These are phyloP conservation scores for Termitomyces sp. DNA, from an alignment of 768 basidiomycete species.

Conservation along the genomic window DNA sequence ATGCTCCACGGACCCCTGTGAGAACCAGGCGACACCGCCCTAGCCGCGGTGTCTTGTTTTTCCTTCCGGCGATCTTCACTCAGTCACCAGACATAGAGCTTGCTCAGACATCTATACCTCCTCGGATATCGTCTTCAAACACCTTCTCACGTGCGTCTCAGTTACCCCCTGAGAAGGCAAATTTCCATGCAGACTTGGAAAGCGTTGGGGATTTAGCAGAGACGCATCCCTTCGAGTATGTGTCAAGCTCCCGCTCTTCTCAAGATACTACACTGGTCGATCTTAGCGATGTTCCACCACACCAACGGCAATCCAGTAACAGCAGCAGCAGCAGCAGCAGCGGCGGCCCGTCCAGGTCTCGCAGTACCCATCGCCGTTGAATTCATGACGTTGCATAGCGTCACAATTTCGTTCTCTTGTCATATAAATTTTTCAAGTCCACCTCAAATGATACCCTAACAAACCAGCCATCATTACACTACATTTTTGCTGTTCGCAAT, in stretches of 20 bases:
- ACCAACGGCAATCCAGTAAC: conserved; percentile 21
- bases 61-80: conserved; percentile 79
- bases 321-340: conserved; percentile 20
- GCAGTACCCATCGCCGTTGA: conserved; percentile 21
- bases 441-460: conserved; percentile 14
- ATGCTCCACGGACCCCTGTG: conserved; percentile 45
- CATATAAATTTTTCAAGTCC: conserved; percentile 8
- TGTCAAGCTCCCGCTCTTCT: conserved; percentile 17
- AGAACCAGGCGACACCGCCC: conserved; percentile 44
- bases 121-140: conserved; percentile 24
- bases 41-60: conserved; percentile 70
- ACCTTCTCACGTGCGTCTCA: conserved; percentile 23
- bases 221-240: conserved; percentile 10
- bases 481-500: not conserved
- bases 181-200: conserved; percentile 34
- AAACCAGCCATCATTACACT: not conserved
- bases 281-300: conserved; percentile 19
- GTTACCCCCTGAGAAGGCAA: conserved; percentile 46
- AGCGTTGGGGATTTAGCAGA: conserved; percentile 25
- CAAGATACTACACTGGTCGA: conserved; percentile 20
- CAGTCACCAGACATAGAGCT: conserved; percentile 48
- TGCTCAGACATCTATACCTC: conserved; percentile 25
- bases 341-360: conserved; percentile 21
- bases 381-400: conserved; percentile 12
- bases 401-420: not conserved